Conservation (phyloP, 1,284 basidiomycete species). For the Cronartium quercuum region DNA sequence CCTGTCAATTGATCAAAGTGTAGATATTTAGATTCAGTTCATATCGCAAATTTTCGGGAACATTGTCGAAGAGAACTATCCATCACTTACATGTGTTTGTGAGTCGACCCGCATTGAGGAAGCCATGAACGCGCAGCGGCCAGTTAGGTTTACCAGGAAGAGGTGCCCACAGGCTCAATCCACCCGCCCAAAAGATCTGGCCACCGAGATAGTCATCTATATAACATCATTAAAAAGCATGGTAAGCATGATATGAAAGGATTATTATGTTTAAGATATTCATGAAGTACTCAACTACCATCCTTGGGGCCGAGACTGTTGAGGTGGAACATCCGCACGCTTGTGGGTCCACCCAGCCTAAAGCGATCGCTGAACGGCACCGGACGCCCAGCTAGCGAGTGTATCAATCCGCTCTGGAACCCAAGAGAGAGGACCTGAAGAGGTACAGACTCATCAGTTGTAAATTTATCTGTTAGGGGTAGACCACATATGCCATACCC, state of each 20-base stretch:
- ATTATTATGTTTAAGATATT: neutral
- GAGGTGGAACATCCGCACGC: conserved; percentile 73
- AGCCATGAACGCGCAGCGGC: conserved; percentile 80
- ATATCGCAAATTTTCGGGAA: neutral
- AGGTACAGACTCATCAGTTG: neutral
- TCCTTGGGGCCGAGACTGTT: conserved; percentile 81
- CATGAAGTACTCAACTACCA: conserved; percentile 56
- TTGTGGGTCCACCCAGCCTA: conserved; percentile 88
- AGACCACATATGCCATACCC: neutral
- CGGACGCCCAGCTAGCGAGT: conserved; percentile 53
- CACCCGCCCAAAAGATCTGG: conserved; percentile 76
- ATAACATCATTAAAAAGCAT: neutral
- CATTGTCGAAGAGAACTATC: conserved; percentile 13
- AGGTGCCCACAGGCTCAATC: conserved; percentile 71
- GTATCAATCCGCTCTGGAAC: conserved; percentile 60
- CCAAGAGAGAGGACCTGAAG: conserved; percentile 64
- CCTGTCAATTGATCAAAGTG: neutral
- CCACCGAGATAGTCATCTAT: conserved; percentile 73
- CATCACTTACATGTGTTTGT: conserved; percentile 57
- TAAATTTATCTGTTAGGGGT: neutral
- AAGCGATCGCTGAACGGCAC: conserved; percentile 74
- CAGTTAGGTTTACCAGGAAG: conserved; percentile 72
- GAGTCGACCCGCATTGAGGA: conserved; percentile 80
- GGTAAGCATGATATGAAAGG: neutral
- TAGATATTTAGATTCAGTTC: neutral